phyloP scores from a whole-genome alignment of 192 early-diverging fungal genomes.

The Linnemannia elongata region DNA sequence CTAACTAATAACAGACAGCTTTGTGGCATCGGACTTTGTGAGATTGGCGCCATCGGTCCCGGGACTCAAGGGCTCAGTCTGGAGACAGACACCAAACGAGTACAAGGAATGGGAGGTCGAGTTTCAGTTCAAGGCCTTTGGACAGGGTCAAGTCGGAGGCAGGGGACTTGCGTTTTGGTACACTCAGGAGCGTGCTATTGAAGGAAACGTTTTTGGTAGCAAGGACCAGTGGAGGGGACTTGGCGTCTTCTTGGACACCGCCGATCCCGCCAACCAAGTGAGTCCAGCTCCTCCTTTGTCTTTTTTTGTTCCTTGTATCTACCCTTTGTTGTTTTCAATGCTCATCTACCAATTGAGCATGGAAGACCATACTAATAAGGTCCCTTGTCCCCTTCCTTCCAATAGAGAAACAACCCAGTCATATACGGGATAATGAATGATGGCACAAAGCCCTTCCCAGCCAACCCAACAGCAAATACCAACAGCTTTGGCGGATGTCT shows the following conservation, averaged over 20 bases:
- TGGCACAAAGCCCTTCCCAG: slow-evolving; percentile 58
- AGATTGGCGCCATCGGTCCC: slow-evolving; percentile 76
- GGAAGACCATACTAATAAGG: background rate
- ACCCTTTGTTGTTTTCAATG: background rate
- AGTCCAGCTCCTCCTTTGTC: background rate
- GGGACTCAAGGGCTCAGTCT: slow-evolving; percentile 68
- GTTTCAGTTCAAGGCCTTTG: slow-evolving; percentile 73
- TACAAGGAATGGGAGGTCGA: slow-evolving; percentile 85
- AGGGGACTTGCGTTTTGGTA: slow-evolving; percentile 91
- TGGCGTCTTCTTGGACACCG: slow-evolving; percentile 77
- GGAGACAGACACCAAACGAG: slow-evolving; percentile 64
- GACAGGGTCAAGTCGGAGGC: slow-evolving; percentile 75
- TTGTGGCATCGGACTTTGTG: slow-evolving; percentile 63
- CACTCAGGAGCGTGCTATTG: slow-evolving; percentile 63
- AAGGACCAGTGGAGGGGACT: slow-evolving; percentile 78
- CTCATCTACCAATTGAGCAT: background rate
- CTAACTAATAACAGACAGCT: slow-evolving; percentile 55
- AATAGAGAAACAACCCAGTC: slow-evolving; percentile 62
- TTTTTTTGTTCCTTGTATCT: slow-evolving; percentile 2
- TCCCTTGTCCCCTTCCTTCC: background rate
- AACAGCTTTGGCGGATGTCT: slow-evolving; percentile 69
- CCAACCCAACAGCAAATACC: slow-evolving; percentile 34
- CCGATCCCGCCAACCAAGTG: slow-evolving; percentile 57
- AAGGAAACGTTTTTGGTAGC: slow-evolving; percentile 75
- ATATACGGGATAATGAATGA: slow-evolving; percentile 78